Conservation (phyloP, 108 stramenopile genomes). For the Schizochytrium sp. region DNA sequence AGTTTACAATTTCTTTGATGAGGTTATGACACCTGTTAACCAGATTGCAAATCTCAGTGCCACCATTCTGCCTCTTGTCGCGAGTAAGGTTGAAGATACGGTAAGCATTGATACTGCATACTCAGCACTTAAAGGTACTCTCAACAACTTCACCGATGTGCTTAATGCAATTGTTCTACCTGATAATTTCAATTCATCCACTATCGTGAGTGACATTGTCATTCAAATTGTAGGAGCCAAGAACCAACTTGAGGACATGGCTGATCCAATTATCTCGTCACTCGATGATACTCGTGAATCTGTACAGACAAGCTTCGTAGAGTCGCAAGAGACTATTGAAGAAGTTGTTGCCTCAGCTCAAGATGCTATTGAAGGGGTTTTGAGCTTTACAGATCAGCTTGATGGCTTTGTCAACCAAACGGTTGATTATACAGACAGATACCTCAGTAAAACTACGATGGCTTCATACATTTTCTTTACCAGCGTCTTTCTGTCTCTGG, state of each 20-base stretch:
- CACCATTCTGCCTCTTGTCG: neutral
- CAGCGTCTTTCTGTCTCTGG: conserved; percentile 29
- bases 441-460: neutral
- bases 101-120: neutral
- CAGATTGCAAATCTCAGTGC: neutral
- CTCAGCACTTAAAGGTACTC: neutral
- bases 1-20: neutral
- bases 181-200: neutral
- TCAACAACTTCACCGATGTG: neutral
- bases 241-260: neutral
- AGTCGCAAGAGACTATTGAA: neutral
- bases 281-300: neutral
- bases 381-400: neutral
- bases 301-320: neutral
- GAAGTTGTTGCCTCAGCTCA: neutral
- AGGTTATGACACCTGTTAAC: neutral
- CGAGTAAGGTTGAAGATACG: neutral
- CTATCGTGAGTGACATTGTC: neutral
- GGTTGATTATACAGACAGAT: neutral
- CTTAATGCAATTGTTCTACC: neutral
- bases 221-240: neutral
- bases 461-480: conserved; percentile 2
- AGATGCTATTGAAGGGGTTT: neutral
- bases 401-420: neutral
- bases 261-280: neutral